These are phyloP conservation scores for Apiospora rasikravindrae DNA, from an alignment of 2,329 filamentous ascomycete species.

Conservation along the genomic window DNA sequence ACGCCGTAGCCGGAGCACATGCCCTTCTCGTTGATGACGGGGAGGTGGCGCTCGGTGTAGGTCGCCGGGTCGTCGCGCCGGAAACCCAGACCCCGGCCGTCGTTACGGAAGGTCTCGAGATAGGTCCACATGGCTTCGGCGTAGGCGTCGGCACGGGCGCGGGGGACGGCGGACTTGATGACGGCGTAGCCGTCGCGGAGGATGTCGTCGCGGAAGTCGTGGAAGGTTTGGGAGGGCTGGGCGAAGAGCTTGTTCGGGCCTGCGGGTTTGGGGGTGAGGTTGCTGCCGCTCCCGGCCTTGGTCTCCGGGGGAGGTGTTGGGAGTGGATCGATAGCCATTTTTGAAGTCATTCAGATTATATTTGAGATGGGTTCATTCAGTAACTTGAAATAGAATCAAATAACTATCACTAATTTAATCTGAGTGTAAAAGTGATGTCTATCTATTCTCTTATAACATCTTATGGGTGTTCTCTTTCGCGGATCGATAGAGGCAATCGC, in stretches of 20 bases:
- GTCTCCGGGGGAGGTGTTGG: not conserved
- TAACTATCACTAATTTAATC: not conserved
- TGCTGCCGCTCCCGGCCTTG: conserved; percentile 4
- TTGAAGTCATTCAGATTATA: not conserved
- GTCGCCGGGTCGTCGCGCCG: conserved; percentile 45
- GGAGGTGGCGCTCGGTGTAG: conserved; percentile 39
- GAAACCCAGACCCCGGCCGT: conserved; percentile 34
- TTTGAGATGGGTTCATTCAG: too few relatives aligned
- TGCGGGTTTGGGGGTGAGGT: conserved; percentile 9
- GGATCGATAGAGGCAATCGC: not conserved
- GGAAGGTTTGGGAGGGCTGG: conserved; percentile 10
- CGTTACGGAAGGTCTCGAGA: conserved; percentile 25
- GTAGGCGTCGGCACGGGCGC: conserved; percentile 28
- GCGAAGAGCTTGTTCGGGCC: conserved; percentile 21
- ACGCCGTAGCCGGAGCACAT: conserved; percentile 49
- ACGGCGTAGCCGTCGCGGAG: conserved; percentile 34
- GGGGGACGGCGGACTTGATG: conserved; percentile 32
- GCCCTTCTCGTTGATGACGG: conserved; percentile 52
- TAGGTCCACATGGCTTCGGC: conserved; percentile 27
- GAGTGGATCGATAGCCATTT: not conserved
- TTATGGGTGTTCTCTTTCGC: not conserved
- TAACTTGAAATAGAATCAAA: not conserved
- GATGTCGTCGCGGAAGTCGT: conserved; percentile 34
- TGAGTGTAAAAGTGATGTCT: too few relatives aligned
- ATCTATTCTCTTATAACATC: not conserved